phyloP scores from a whole-genome alignment of 768 basidiomycete species.

The Suillus spraguei region DNA sequence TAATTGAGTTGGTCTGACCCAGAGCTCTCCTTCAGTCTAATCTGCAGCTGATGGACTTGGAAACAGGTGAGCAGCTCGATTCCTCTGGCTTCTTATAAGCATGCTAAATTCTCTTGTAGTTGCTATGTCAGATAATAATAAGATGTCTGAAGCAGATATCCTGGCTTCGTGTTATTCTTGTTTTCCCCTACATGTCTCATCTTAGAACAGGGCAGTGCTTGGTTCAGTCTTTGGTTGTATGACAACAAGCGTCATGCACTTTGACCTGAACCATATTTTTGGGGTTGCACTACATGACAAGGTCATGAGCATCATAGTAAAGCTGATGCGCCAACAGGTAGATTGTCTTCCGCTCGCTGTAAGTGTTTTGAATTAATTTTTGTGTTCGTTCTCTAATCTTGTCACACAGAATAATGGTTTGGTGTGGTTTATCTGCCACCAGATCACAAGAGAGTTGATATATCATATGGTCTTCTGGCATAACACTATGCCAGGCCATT shows the following conservation, averaged over 20 bases:
- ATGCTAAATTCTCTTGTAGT: background rate
- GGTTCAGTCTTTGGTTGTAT: background rate
- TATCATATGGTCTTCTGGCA: background rate
- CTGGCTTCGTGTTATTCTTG: background rate
- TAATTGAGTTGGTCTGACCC: background rate
- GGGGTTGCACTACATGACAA: background rate
- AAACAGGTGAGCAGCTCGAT: background rate
- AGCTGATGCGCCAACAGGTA: background rate
- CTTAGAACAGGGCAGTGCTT: background rate
- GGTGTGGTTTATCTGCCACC: background rate
- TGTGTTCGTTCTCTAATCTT: background rate
- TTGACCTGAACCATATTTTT: background rate
- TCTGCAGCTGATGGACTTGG: background rate
- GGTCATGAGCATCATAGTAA: background rate
- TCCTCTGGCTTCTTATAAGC: background rate
- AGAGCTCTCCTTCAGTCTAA: background rate
- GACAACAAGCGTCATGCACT: background rate
- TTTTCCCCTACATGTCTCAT: background rate
- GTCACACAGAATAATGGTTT: background rate
- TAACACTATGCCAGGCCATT: background rate
- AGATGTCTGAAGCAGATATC: background rate
- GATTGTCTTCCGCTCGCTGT: background rate
- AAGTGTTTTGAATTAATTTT: background rate
- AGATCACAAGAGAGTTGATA: background rate
- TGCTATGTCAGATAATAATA: rapidly evolving